These are phyloP conservation scores for Claviceps humidiphila DNA, from an alignment of 2,329 filamentous ascomycete genomes.

Conservation along the genomic window DNA sequence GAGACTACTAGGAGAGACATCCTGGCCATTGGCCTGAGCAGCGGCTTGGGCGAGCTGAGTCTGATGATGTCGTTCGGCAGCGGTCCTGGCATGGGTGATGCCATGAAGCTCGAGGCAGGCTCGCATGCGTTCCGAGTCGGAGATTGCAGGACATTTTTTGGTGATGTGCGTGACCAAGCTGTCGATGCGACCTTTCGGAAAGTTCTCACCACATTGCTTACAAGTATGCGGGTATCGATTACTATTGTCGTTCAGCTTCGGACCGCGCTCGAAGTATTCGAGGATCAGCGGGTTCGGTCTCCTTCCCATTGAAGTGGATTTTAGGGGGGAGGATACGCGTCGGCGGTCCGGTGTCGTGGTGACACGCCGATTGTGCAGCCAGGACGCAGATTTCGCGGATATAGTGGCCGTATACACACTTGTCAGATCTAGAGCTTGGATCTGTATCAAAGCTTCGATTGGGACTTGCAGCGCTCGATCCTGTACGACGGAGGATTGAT, in stretches of 20 bases:
- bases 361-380: conserved; percentile 13
- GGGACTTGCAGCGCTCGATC: background rate
- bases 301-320: conserved; percentile 51
- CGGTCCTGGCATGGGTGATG: conserved; percentile 38
- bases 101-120: conserved; percentile 62
- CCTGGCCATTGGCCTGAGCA: conserved; percentile 16
- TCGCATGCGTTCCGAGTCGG: conserved; percentile 60
- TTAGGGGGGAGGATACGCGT: too few species aligned
- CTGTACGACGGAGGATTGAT: conserved; percentile 4
- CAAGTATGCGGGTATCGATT: conserved; percentile 89
- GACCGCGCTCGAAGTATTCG: conserved; percentile 77
- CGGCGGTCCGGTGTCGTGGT: conserved; percentile 9
- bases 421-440: background rate
- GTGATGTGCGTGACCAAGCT: conserved; percentile 69
- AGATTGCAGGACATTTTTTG: conserved; percentile 74
- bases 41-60: conserved; percentile 4
- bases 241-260: conserved; percentile 77
- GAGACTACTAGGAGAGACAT: conserved; percentile 17
- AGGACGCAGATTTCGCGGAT: conserved; percentile 11
- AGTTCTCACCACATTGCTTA: conserved; percentile 76
- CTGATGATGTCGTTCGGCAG: conserved; percentile 17
- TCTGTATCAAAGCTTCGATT: background rate
- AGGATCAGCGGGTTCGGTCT: conserved; percentile 75
- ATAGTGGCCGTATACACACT: background rate
- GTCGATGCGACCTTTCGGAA: conserved; percentile 80